Evolutionary conservation across 2,329 filamentous ascomycete genomes (phyloP).

Genomic region (Aschersonia sp.): DNA sequence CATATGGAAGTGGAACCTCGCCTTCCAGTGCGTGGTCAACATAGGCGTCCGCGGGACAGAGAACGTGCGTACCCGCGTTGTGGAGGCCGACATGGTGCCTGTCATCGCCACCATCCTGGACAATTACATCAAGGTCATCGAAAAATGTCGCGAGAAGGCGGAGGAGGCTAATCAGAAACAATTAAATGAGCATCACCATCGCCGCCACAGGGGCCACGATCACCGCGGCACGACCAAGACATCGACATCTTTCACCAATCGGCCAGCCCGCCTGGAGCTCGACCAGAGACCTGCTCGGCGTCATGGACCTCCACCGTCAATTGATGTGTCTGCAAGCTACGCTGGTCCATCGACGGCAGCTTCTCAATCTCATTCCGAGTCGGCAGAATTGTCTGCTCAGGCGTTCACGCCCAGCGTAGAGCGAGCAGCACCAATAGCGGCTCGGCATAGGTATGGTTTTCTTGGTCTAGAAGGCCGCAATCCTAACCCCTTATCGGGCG

Average conservation of each 20-base stretch:
- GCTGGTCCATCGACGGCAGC: slow-evolving; percentile 21
- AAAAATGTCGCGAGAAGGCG: slow-evolving; percentile 75
- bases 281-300: slow-evolving; percentile 53
- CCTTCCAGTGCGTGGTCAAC: slow-evolving; percentile 98
- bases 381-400: slow-evolving; percentile 7
- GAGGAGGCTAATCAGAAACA: slow-evolving; percentile 69
- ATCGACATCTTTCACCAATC: slow-evolving; percentile 36
- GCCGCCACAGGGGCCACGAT: slow-evolving; percentile 32
- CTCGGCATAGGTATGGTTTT: slow-evolving; percentile 35
- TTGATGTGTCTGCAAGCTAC: slow-evolving; percentile 31
- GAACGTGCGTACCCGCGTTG: slow-evolving; percentile 81
- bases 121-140: slow-evolving; percentile 94
- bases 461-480: slow-evolving; percentile 35
- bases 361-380: slow-evolving; percentile 11
- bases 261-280: slow-evolving; percentile 36
- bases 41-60: slow-evolving; percentile 95
- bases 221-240: slow-evolving; percentile 31
- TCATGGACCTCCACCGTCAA: slow-evolving; percentile 66
- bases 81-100: slow-evolving; percentile 97
- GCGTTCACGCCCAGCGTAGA: slow-evolving; percentile 6
- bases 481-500: slow-evolving; percentile 32
- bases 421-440: slow-evolving; percentile 8
- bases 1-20: slow-evolving; percentile 99
- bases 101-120: slow-evolving; percentile 96
- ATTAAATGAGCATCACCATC: slow-evolving; percentile 34